Base-by-base conservation (phyloP, 2,329 filamentous ascomycete species). In the Penicillium expansum region DNA sequence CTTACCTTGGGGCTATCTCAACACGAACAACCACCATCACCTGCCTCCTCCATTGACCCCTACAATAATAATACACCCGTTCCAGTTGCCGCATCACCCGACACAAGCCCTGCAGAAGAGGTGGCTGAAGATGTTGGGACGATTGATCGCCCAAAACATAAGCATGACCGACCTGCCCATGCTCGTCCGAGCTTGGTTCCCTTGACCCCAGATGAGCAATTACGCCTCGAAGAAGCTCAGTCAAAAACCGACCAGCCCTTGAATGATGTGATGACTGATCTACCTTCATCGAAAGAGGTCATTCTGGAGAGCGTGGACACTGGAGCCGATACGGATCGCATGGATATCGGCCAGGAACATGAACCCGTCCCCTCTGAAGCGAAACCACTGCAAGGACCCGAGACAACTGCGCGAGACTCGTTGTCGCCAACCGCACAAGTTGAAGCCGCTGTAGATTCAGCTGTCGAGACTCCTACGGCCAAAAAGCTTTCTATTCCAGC, bases 81-180 rank as follows among this genome's bases (percentile, higher is more conserved):
- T 35, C 81, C 86, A 38, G 83, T 86, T 58, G 83, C 88, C 60
- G 82, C 81, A 7, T 92, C 89, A 1, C 85, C 88, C 1, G 86
- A 88, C 63, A 92, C 89, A 1, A 92, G 88, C 64, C 86, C 88
- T 1, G 88, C 89, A 53, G 83, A 88, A 53, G 88, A 91, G 51
- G 60, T 61, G 27, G 58, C 57, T 10, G 67, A 56, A 27, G 48
- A 69, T 78, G 62, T 71, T 76, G 57, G 69, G 78, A 42, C 77
- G 75, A 61, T 81, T 79, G 62, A 78, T 76, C 33, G 72, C 18
- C 58, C 56, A 20, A 69, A 60, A 29, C 60, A 67, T 10, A 69
- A 67, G 33, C 60, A 63, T 57, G 65, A 65, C 24, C 62, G 64
- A 42, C 37, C 64, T 18, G 48, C 67, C 61, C 55, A 62, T 33